A percentile compares a stretch with the other conserved stretches of the same genome.
These are phyloP conservation scores for Neophaeococcomyces aloes DNA, from an alignment of 2,329 filamentous ascomycete genomes.

Conservation along the genomic window DNA sequence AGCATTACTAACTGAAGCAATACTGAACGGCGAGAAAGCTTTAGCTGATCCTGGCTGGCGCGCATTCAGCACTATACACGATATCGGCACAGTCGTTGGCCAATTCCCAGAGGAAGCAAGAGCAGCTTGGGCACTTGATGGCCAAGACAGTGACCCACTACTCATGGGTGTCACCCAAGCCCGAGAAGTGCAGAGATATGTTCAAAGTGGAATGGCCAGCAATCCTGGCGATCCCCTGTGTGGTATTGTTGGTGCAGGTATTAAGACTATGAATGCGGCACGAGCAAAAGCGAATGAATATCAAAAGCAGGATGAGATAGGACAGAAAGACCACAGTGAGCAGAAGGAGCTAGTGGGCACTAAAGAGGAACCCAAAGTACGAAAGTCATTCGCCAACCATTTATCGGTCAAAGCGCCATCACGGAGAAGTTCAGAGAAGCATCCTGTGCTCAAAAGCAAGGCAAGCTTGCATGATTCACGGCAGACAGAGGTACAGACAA, in stretches of 20 bases:
- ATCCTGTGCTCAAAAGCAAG: no score
- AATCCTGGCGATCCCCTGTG: conserved; percentile 27
- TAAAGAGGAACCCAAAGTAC: conserved; percentile 1
- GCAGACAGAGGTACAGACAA: conserved; percentile 38
- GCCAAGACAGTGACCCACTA: conserved; percentile 34
- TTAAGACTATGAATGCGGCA: conserved; percentile 27
- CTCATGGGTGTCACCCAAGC: conserved; percentile 50
- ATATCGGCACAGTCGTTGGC: conserved; percentile 64
- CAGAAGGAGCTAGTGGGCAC: conserved; percentile 3
- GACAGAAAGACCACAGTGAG: not conserved
- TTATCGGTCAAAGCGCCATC: not conserved
- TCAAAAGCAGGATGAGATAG: not conserved
- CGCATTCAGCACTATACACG: conserved; percentile 58
- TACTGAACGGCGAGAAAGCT: conserved; percentile 53
- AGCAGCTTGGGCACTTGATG: conserved; percentile 57
- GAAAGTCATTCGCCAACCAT: not conserved
- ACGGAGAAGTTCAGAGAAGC: not conserved
- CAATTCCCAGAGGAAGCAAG: conserved; percentile 54
- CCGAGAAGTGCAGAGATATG: conserved; percentile 45
- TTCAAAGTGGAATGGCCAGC: conserved; percentile 29
- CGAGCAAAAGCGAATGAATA: conserved; percentile 11
- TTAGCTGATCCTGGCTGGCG: conserved; percentile 53
- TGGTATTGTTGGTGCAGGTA: conserved; percentile 33
- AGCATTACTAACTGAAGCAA: conserved; percentile 50
- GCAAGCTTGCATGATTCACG: conserved; percentile 26